Percentiles rank a stretch among this genome's conserved stretches.
Evolutionary conservation across 2,329 filamentous ascomycete genomes (phyloP).

Genomic region (Tolypocladium tundrense): DNA sequence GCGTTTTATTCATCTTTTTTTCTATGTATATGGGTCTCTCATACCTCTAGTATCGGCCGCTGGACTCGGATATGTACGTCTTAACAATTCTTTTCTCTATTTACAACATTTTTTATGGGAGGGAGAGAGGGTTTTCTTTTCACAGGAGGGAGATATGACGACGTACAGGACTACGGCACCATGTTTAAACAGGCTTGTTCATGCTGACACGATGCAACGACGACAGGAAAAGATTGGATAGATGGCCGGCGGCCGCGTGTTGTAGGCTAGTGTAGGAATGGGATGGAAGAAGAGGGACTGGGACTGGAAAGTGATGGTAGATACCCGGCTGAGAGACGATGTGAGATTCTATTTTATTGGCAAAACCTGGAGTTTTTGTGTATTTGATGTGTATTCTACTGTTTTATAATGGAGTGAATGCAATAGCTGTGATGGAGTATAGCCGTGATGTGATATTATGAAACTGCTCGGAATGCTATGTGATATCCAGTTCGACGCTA

Average conservation of each 20-base stretch:
- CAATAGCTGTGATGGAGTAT: not conserved
- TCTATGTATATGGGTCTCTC: not conserved
- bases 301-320: not conserved
- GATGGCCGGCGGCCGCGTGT: not conserved
- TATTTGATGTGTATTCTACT: no score
- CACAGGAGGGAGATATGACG: not conserved
- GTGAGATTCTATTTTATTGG: no score
- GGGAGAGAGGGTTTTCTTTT: not conserved
- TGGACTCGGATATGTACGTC: not conserved
- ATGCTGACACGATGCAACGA: not conserved
- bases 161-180: not conserved
- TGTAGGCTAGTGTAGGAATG: conserved; percentile 1
- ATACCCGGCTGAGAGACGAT: not conserved
- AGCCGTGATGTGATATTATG: not conserved
- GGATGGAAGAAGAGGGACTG: not conserved
- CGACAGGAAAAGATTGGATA: not conserved
- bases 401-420: not conserved
- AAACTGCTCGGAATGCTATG: not conserved
- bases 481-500: not conserved
- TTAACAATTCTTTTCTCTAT: not conserved
- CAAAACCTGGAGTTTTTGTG: not conserved
- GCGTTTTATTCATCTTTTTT: not conserved
- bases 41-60: not conserved
- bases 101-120: not conserved
- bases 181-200: not conserved